Base-by-base conservation (phyloP, 2,329 filamentous ascomycete species). In the Fusarium sublunatum region DNA sequence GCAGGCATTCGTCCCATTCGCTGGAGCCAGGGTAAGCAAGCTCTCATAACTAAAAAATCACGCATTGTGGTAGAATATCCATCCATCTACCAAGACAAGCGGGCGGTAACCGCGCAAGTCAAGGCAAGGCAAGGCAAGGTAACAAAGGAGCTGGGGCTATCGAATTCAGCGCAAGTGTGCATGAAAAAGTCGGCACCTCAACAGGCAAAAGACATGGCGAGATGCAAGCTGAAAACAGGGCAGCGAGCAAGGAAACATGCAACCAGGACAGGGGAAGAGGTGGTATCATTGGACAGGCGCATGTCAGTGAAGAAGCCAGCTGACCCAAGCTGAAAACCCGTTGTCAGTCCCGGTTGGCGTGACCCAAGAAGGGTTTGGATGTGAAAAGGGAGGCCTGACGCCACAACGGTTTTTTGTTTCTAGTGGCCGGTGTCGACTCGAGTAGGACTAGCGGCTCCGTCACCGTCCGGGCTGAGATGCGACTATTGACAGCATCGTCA, bases 241-340 rank as follows among this genome's bases (percentile, higher is more conserved):
- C 61, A 49, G 19, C 39, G 36, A 58, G 43, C 61, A 61, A 36
- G 43, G 56, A 61, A 43, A 34, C 26, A 25, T 15, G 19, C 26
- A 66, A 31, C 24, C 48, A 19, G 43, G 46, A 59, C 70, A 59
- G 65, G 65, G 65, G 43, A 55, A n/a, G 12, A 13, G 28, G 22
- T 19, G 7, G 12, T 44, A 22, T 53, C 42, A 69, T 68, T 70
- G 64, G 65, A 31, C 39, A 48, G 31, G 28, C 28, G 47, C 36
- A 38, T 35, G 42, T 56, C 58, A 61, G 61, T 42, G 47, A 49
- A 61, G 56, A 57, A 54, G 44, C 47, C 48, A 69, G 66, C 66
- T 68, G 66, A 68, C 67, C 59, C 61, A 67, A 70, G 67, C 67
- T 70, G 68, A 70, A 68, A 70, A 70, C 68, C 68, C 68, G 68